phyloP scores from a whole-genome alignment of 225 moss, liverwort and hornwort genomes.

The Antitrichia curtipendula region DNA sequence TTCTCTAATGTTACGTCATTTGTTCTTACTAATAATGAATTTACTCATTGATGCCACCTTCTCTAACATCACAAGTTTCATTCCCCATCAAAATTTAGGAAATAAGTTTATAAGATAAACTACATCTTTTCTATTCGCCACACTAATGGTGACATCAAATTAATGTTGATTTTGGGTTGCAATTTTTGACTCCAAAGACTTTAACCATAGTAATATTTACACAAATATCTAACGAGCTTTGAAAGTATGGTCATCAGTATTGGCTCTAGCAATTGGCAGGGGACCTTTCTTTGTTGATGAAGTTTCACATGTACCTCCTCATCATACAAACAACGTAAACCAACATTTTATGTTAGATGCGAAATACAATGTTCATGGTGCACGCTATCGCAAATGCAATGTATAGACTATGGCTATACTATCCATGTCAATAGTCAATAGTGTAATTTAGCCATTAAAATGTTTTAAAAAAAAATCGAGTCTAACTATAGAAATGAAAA shows the following conservation, averaged over 20 bases:
- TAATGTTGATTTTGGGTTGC: not conserved
- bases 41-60: not conserved
- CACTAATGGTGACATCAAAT: rapidly evolving
- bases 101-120: not conserved
- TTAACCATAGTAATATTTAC: rapidly evolving
- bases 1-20: not conserved
- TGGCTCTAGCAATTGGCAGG: rapidly evolving
- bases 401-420: rapidly evolving
- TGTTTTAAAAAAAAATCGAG: not conserved
- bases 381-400: rapidly evolving
- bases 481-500: not conserved
- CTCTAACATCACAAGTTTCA: not conserved
- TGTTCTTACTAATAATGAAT: not conserved
- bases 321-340: not conserved
- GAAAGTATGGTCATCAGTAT: rapidly evolving
- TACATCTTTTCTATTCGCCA: rapidly evolving
- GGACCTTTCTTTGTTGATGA: not conserved
- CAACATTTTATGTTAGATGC: rapidly evolving
- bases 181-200: rapidly evolving
- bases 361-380: rapidly evolving
- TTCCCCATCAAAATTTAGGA: rapidly evolving
- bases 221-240: rapidly evolving
- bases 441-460: not conserved
- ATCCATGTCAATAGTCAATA: too few relatives aligned
- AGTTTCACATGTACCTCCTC: not conserved